Conservation (phyloP, 2,329 filamentous ascomycete species). For the Colletotrichum chrysophilum region DNA sequence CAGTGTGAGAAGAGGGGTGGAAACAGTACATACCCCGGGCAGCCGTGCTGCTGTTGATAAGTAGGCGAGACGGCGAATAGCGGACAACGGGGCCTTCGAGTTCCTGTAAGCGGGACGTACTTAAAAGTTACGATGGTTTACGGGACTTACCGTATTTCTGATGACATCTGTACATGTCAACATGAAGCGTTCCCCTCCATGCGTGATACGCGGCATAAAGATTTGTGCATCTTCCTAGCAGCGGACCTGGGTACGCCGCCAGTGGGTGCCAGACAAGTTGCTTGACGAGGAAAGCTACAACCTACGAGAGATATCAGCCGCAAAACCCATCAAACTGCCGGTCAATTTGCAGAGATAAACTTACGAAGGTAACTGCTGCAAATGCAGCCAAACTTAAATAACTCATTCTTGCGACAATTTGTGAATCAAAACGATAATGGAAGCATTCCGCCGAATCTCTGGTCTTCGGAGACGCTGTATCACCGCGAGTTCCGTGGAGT, state of each 20-base stretch:
- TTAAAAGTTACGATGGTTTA: background rate
- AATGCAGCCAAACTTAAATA: background rate
- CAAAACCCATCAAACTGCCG: background rate
- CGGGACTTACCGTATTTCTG: slow-evolving; percentile 32
- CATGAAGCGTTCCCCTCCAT: slow-evolving; percentile 38
- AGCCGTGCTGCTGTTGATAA: slow-evolving; percentile 19
- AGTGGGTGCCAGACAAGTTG: slow-evolving; percentile 4
- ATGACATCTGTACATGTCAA: slow-evolving; percentile 38
- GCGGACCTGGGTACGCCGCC: background rate
- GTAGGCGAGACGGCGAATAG: slow-evolving; percentile 31
- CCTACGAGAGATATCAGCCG: background rate
- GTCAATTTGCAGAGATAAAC: background rate
- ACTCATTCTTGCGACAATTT: background rate
- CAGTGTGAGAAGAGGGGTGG: too few species aligned
- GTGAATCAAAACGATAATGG: background rate
- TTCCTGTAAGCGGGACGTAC: background rate
- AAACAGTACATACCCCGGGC: background rate
- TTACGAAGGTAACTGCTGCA: background rate
- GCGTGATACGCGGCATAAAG: slow-evolving; percentile 35
- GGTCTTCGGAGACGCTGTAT: background rate
- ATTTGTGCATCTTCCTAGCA: background rate
- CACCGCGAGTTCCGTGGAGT: background rate
- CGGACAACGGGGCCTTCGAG: slow-evolving; percentile 23
- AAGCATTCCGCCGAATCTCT: background rate
- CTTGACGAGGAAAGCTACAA: background rate